Base-by-base conservation (phyloP, 2,329 filamentous ascomycete genomes). In the Arthrobotrys iridis region DNA sequence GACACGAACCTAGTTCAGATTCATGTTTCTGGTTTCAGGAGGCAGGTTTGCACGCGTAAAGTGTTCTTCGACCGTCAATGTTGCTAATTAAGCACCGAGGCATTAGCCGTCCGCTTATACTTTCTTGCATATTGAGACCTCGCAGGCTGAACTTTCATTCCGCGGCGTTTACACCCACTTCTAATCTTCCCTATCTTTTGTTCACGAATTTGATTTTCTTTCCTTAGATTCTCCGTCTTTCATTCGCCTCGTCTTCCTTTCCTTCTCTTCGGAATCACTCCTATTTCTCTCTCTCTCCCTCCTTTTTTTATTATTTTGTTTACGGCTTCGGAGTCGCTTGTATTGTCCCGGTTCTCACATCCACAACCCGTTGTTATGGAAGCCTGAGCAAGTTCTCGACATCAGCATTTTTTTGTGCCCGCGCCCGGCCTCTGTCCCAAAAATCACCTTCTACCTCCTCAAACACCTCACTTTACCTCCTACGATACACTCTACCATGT, bases 361-460 rank as follows among this genome's bases (percentile, higher is more conserved):
- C 18, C 35, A 30, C 40, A 30, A 35, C 57, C 33, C 45, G 68
- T 73, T 74, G 70, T 74, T 74, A 74, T 74, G 70, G 63, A 24
- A 67, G 59, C 55, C 35, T 74, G 62, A 67, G 30, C 65, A 11
- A 57, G 20, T 35, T 24, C 28, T 37, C 60, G 15, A 24, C 50
- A 43, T 55, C 62, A 22, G 58, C 52, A 22, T 46, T 50, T 28
- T 46, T 50, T 28, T 46, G n/a, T 40, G 4, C 15, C 63, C 15
- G n/a, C 24, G 37, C 7, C 8, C 8, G n/a, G 13, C 46, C 4
- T 30, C 30, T 35, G 8, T 30, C 22, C 48, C 11, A 33, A 7
- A 26, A 6, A 18, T 20, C 70, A 18, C 33, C 43, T 40, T 22
- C 35, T 35, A 20, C 41, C 33, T 52, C 55, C 24, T n/a, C 20